phyloP scores from a whole-genome alignment of 805 yeast species.

The Yamadazyma nakazawae region DNA sequence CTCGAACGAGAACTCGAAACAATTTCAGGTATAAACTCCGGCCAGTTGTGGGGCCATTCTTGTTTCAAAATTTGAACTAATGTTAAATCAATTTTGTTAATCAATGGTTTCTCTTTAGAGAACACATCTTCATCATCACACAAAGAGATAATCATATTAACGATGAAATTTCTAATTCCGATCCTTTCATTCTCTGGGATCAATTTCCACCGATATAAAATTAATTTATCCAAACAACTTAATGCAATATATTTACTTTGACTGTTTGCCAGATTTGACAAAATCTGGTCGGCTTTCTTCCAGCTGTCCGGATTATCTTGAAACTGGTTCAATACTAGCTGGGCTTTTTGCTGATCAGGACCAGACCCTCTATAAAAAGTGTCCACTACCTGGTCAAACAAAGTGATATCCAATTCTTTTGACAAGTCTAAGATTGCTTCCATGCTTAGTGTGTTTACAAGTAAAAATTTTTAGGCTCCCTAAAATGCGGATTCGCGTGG shows the following conservation, averaged over 20 bases:
- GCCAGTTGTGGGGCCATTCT: slow-evolving; percentile 99
- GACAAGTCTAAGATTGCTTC: slow-evolving; percentile 85
- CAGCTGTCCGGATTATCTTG: slow-evolving; percentile 95
- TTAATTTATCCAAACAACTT: slow-evolving; percentile 83
- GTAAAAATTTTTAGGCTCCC: slow-evolving; percentile 8
- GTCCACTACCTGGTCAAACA: slow-evolving; percentile 81
- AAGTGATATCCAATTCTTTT: slow-evolving; percentile 72
- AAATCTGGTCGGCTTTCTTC: slow-evolving; percentile 88
- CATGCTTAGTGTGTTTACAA: slow-evolving; percentile 35
- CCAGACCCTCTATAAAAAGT: slow-evolving; percentile 79
- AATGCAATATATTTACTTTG: slow-evolving; percentile 92
- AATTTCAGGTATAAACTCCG: slow-evolving; percentile 90
- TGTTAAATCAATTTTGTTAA: slow-evolving; percentile 90
- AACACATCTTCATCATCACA: slow-evolving; percentile 80
- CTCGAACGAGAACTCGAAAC: slow-evolving; percentile 80
- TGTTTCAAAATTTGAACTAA: slow-evolving; percentile 92
- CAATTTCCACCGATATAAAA: slow-evolving; percentile 90
- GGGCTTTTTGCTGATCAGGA: slow-evolving; percentile 69
- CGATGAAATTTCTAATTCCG: slow-evolving; percentile 92
- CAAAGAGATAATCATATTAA: slow-evolving; percentile 87
- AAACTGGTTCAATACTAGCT: slow-evolving; percentile 67
- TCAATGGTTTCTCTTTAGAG: slow-evolving; percentile 70
- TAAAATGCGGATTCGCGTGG: neutral
- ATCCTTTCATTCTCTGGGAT: slow-evolving; percentile 84
- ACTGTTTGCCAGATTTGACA: slow-evolving; percentile 72